Evolutionary conservation across 208 protist species (phyloP).

Genomic region (Herpetomonas tarakana): DNA sequence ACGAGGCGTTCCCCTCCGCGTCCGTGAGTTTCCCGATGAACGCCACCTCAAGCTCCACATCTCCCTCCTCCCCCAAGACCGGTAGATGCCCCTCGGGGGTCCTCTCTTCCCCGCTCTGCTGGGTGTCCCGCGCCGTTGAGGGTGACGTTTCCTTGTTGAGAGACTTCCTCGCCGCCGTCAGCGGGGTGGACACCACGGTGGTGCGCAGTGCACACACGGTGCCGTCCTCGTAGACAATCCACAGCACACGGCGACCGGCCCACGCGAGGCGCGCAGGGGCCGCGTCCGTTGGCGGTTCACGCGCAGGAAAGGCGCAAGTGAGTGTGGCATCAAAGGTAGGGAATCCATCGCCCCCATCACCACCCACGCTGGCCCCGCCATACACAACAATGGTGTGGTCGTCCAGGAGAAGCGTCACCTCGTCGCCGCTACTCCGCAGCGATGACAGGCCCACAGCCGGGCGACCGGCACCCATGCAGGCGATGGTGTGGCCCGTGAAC

Average conservation of each 20-base stretch:
- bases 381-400: slow-evolving; percentile 45
- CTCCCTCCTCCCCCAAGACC: too few relatives aligned
- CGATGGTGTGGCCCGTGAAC: slow-evolving; percentile 30
- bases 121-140: too few relatives aligned
- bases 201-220: slow-evolving; percentile 23
- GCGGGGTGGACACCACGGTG: too few relatives aligned
- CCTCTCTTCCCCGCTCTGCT: too few relatives aligned
- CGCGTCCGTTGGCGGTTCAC: slow-evolving; percentile 9
- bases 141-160: too few relatives aligned
- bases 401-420: slow-evolving; percentile 57
- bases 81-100: too few relatives aligned
- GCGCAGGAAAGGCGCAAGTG: slow-evolving; percentile 13
- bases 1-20: too few relatives aligned
- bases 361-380: slow-evolving; percentile 1
- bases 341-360: not conserved
- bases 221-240: slow-evolving; percentile 57
- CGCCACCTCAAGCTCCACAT: too few relatives aligned
- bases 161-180: too few relatives aligned
- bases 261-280: slow-evolving; percentile 27
- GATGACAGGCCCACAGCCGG: slow-evolving; percentile 2
- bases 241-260: slow-evolving; percentile 32
- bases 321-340: slow-evolving; percentile 11
- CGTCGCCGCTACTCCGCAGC: slow-evolving; percentile 7
- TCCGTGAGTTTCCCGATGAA: slow-evolving; percentile 4
- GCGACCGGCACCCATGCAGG: slow-evolving; percentile 39